Base-by-base conservation (phyloP, 768 basidiomycete genomes). In the Phanerodontia chrysosporium region DNA sequence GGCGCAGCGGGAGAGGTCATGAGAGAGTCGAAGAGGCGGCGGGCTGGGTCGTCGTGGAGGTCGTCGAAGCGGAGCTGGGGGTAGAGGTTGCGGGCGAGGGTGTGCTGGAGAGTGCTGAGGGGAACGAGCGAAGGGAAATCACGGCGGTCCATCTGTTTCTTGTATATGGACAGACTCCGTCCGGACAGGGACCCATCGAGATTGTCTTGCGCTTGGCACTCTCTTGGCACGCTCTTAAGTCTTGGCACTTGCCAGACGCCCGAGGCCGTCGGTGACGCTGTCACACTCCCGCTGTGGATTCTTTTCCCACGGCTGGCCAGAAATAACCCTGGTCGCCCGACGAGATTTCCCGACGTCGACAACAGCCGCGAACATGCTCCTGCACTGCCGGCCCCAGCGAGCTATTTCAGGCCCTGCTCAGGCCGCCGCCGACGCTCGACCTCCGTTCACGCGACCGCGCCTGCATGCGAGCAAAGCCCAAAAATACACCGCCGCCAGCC, bases 21-120 rank as follows among this genome's bases (percentile, higher is more conserved):
- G 29, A 51, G 51, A 21, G 53, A 21, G 39, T 36, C 28, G 58
- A 58, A 27, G 10, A 14, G 6, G 25, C 13, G 32, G 32, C 13
- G 7, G n/a, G n/a, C n/a, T n/a, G 22, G 28, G 32, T 54, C 28
- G 45, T 51, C 49, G 58, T 45, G 36, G 49, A 14, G 18, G 51
- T 42, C 18, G 57, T 53, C 29, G 56, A 60, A 45, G 55, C 32
- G 35, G 59, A 65, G 55, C 58, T 66, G 61, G 58, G 66, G 64
- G 55, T 66, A 67, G 59, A 66, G 62, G 45, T 62, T 60, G 59
- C 66, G 60, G 59, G 60, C 59, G 62, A 70, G 64, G 59, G 64
- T 63, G 65, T 64, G 55, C 65, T 70, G 60, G 61, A 70, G 67
- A 58, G 67, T 65, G 63, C 48, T 57, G 63, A 70, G 69, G 46